Conservation (phyloP, 139 green algal genomes). For the Trebouxia sp. region DNA sequence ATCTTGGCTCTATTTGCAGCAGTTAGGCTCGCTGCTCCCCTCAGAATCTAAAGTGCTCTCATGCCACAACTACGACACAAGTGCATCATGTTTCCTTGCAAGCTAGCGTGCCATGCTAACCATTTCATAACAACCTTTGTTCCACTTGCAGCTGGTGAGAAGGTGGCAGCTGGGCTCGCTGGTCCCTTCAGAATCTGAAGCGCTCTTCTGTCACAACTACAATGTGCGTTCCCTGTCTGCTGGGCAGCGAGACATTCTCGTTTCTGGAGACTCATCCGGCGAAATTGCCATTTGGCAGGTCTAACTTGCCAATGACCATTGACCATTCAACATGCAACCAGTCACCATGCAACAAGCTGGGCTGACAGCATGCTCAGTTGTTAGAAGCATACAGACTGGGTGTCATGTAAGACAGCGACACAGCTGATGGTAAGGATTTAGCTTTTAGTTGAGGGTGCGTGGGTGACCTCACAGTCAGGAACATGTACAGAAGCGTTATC, state of each 20-base stretch:
- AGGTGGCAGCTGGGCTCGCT: slow-evolving; percentile 34
- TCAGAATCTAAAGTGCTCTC: background rate
- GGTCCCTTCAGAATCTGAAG: background rate
- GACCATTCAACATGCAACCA: too few relatives aligned
- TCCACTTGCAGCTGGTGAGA: slow-evolving; percentile 37
- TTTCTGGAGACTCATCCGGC: slow-evolving; percentile 64
- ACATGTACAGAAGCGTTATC: too few relatives aligned
- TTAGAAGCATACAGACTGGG: too few relatives aligned
- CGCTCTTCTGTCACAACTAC: slow-evolving; percentile 59
- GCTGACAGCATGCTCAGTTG: background rate
- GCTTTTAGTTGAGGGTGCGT: too few relatives aligned
- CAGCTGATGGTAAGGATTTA: too few relatives aligned
- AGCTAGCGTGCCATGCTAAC: background rate
- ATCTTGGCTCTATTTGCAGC: too few relatives aligned
- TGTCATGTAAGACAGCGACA: too few relatives aligned
- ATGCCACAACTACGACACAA: background rate
- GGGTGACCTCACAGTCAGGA: too few relatives aligned
- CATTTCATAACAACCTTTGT: too few relatives aligned
- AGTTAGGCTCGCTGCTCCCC: too few relatives aligned
- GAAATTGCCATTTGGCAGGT: slow-evolving; percentile 66
- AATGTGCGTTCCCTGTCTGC: slow-evolving; percentile 58
- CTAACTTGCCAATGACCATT: too few relatives aligned
- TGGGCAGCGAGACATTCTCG: slow-evolving; percentile 48
- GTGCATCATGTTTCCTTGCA: background rate
- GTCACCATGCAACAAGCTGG: background rate